Evolutionary conservation across 2,329 filamentous ascomycete genomes (phyloP).

Genomic region (Fusarium neocosmosporiellum): DNA sequence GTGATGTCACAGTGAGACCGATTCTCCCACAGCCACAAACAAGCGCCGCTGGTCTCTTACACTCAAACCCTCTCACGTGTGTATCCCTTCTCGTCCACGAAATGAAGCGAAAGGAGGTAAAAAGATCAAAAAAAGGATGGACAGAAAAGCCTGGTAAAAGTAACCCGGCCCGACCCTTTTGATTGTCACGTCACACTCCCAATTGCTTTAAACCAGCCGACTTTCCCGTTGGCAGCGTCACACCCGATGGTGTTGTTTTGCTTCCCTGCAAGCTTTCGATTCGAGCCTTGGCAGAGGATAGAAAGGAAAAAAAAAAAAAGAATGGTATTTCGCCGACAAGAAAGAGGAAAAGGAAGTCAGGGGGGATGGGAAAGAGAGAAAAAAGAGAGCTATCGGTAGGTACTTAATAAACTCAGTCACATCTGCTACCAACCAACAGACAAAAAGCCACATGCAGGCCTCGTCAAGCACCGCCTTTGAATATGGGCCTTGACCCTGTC

Average conservation of each 20-base stretch:
- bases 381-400: not conserved
- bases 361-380: not conserved
- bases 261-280: not conserved
- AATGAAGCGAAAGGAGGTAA: not conserved
- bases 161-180: not conserved
- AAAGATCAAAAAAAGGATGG: not conserved
- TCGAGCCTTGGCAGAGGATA: not conserved
- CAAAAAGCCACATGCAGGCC: not conserved
- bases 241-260: not conserved
- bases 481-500: not conserved
- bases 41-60: not conserved
- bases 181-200: not conserved
- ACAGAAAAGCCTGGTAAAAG: not conserved
- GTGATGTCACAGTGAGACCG: not conserved
- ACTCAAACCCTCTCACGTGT: not conserved
- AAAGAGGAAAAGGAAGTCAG: not conserved
- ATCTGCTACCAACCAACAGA: not conserved
- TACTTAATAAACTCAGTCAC: not conserved
- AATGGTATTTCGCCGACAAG: not conserved
- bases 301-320: not conserved
- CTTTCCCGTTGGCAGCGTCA: not conserved
- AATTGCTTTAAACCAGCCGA: not conserved
- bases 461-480: not conserved
- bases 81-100: not conserved
- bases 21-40: not conserved